Evolutionary conservation across 306 rosid genomes (phyloP), one percentile per base, ranked within the genome.

Genomic region (Dalbergia cochinchinensis): DNA sequence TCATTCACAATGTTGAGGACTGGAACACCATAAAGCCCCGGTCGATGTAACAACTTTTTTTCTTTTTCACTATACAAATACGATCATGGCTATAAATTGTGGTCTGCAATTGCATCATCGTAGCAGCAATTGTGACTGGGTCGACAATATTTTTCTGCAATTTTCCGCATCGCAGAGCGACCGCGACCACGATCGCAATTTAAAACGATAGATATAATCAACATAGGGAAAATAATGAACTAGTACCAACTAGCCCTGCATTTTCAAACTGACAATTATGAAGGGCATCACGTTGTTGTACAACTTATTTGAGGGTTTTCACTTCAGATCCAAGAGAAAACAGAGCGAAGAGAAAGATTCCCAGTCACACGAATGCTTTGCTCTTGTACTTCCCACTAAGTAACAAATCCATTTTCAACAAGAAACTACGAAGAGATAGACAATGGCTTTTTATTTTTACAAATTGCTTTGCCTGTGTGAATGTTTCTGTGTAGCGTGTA

Each of bases 311-410:
- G 45, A 18, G 26, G 65, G 57, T 26, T 53, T 62, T 73, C 34
- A 75, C 42, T 31, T 53, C 3, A 2, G 58, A 62, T 53, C 47
- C 51, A 53, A 74, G 7, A 22, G 44, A 68, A 78, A 58, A 69
- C 20, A 16, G 4, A 42, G 39, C 31, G 14, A 73, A 39, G 66
- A 82, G 78, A 76, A 71, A 50, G 33, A 60, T 60, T 59, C 62
- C 45, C 18, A 20, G 7, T 69, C 65, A 55, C 33, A 35, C 22
- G 54, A 45, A 45, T 8, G 19, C 14, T 35, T 37, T 57, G 78
- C 68, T 20, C 34, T 11, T 26, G 22, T 4, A 37, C 41, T 6
- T 37, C 67, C 42, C 59, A 15, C 63, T 47, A 41, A 11, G 35
- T 31, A 55, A 37, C 69, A 63, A 70, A 7, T 31, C 11, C 54